Evolutionary conservation across 2,329 filamentous ascomycete species (phyloP).

Genomic region (Pseudogymnoascus sp.): DNA sequence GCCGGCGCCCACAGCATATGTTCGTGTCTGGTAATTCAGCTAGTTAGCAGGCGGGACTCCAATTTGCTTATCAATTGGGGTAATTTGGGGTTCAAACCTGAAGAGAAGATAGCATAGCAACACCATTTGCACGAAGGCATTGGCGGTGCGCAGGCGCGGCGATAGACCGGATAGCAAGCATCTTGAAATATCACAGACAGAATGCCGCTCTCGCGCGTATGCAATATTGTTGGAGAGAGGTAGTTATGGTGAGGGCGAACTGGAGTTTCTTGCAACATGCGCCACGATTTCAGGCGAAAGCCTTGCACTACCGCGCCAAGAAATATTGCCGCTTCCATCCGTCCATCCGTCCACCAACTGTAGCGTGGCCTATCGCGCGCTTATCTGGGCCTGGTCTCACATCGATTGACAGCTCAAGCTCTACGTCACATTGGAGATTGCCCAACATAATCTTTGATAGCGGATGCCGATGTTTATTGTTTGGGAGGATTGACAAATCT

Average conservation of each 20-base stretch:
- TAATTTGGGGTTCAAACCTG: conserved; percentile 5
- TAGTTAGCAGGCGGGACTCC: conserved; percentile 19
- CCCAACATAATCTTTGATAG: not conserved
- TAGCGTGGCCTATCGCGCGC: conserved; percentile 7
- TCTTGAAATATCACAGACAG: conserved; percentile 40
- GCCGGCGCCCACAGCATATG: conserved; percentile 49
- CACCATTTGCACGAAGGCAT: conserved; percentile 60
- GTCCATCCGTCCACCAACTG: not conserved
- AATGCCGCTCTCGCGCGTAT: conserved; percentile 13
- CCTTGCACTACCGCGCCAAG: conserved; percentile 7
- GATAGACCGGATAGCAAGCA: conserved; percentile 76
- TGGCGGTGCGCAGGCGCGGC: conserved; percentile 67
- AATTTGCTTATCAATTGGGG: conserved; percentile 4
- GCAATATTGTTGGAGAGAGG: conserved; percentile 1
- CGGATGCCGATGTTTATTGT: not conserved
- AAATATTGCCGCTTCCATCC: conserved; percentile 8
- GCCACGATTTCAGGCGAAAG: conserved; percentile 6
- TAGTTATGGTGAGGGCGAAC: conserved; percentile 4
- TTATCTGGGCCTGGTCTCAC: conserved; percentile 2
- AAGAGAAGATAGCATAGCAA: conserved; percentile 2
- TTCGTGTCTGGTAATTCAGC: conserved; percentile 37
- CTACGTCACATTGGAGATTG: not conserved
- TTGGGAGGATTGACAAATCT: not conserved
- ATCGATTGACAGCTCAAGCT: conserved; percentile 1
- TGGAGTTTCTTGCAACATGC: conserved; percentile 4